Evolutionary conservation across 2,329 filamentous ascomycete species (phyloP).

Genomic region (Chrysosphaeria jannelii): DNA sequence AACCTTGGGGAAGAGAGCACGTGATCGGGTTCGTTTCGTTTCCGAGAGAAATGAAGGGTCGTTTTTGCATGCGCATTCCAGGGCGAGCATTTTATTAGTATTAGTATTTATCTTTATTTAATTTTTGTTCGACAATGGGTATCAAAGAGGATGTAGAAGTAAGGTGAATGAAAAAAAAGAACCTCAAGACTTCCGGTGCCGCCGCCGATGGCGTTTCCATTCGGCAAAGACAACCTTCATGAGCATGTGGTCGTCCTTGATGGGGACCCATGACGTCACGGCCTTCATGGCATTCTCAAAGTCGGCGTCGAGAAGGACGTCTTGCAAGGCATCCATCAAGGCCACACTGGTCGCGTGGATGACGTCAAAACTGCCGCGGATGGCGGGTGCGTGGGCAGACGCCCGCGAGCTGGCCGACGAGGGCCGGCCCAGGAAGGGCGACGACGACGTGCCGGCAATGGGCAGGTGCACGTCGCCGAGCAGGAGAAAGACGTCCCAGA

Average conservation of each 20-base stretch:
- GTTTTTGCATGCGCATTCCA: too few relatives aligned
- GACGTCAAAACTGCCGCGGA: constrained; percentile 28
- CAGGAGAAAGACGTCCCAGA: constrained; percentile 96
- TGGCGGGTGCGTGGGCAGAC: constrained; percentile 8
- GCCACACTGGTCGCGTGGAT: constrained; percentile 75
- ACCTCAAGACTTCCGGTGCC: constrained; percentile 6
- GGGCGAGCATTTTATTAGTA: too few relatives aligned
- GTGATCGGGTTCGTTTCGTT: too few relatives aligned
- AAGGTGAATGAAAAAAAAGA: not conserved
- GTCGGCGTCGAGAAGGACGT: constrained; percentile 71
- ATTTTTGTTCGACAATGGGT: not conserved
- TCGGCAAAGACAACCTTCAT: constrained; percentile 76
- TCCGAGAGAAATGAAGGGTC: too few relatives aligned
- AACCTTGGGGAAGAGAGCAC: too few relatives aligned
- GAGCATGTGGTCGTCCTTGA: constrained; percentile 77
- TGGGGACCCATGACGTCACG: constrained; percentile 72
- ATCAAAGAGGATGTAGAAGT: not conserved
- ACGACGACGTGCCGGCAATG: not conserved
- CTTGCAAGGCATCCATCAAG: constrained; percentile 65
- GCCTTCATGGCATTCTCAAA: constrained; percentile 98
- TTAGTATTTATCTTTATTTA: constrained; percentile 1
- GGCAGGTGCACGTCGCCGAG: constrained; percentile 28
- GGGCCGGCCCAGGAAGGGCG: not conserved
- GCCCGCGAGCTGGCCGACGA: constrained; percentile 3
- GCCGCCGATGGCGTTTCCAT: constrained; percentile 44